Base-by-base conservation (phyloP, 2,329 filamentous ascomycete genomes). In the Zasmidium citrigriseum region DNA sequence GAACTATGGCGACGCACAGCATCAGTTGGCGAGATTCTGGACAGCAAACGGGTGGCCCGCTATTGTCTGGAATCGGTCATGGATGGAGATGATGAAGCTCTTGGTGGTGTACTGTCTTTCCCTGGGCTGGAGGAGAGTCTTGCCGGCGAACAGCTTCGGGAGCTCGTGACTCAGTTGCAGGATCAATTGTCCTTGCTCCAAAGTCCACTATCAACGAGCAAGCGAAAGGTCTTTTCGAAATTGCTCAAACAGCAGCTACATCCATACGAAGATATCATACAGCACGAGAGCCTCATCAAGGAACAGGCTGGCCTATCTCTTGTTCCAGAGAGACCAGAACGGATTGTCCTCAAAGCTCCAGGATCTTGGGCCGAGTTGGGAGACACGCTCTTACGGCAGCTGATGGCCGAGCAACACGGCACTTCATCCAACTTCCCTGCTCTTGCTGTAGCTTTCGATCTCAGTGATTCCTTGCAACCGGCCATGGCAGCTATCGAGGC, bases 61-160 rank as follows among this genome's bases (percentile, higher is more conserved):
- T 88, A 82, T 67, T 87, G 86, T 67, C 71, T 88, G 27, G 86
- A 88, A 70, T 83, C 85, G 61, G 83, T 87, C 3, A 72, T 88
- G 38, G 85, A 86, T 58, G 83, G 82, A 48, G 84, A 86, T 60
- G 83, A 85, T 34, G 83, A 85, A 56, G 77, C 79, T 25, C 68
- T 84, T 50, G 81, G 82, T 57, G 77, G 78, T 34, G 75, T 82
- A 23, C 70, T 84, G 23, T 80, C 81, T 45, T 76, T 85, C n/a
- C 78, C 85, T n/a, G 84, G 83, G 1, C 68, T 86, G 20, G 82
- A 85, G 54, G 81, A 84, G 64, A 77, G 77, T 3, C 79, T 83
- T 55, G 82, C 83, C 2, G 75, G 76, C 22, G 79, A 83, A 59
- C 78, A 82, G 52, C 71, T 86, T 34, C 75, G 77, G 22, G 70